These are phyloP conservation scores for Asterophora parasitica DNA, from an alignment of 768 basidiomycete genomes.

Conservation along the genomic window DNA sequence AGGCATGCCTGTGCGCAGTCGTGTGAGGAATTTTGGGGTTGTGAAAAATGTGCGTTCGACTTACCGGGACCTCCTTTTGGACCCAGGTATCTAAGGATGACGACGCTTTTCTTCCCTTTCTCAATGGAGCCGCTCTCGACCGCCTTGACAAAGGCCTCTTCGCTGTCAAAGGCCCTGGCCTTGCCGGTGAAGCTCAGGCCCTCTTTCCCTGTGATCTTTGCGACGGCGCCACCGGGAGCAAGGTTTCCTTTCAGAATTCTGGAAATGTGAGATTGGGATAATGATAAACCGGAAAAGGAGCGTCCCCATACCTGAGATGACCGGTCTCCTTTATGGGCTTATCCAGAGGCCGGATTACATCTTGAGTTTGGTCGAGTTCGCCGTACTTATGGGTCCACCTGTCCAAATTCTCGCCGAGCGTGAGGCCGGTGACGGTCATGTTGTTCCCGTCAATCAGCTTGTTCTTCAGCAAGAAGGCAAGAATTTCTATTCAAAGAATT, in stretches of 20 bases:
- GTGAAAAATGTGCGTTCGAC: slow-evolving; percentile 28
- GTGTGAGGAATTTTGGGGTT: slow-evolving; percentile 6
- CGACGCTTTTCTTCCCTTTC: slow-evolving; percentile 95
- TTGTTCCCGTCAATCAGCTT: slow-evolving; percentile 87
- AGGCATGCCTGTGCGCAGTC: slow-evolving; percentile 73
- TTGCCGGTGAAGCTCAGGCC: slow-evolving; percentile 86
- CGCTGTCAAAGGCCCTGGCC: slow-evolving; percentile 89
- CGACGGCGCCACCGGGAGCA: slow-evolving; percentile 92
- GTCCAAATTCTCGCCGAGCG: slow-evolving; percentile 90
- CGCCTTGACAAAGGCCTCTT: slow-evolving; percentile 82
- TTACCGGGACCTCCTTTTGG: slow-evolving; percentile 94
- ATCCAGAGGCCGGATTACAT: slow-evolving; percentile 82
- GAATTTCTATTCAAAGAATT: slow-evolving; percentile 52
- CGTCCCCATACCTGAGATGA: slow-evolving; percentile 67
- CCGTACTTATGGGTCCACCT: slow-evolving; percentile 81
- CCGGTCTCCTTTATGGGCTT: slow-evolving; percentile 88
- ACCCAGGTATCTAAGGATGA: slow-evolving; percentile 91
- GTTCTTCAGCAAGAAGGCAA: slow-evolving; percentile 81
- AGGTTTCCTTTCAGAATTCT: slow-evolving; percentile 91
- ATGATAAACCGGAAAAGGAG: slow-evolving; percentile 8
- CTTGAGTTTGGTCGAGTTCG: slow-evolving; percentile 67
- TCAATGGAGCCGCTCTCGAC: slow-evolving; percentile 87
- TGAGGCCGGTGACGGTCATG: slow-evolving; percentile 86
- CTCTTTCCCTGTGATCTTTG: slow-evolving; percentile 96
- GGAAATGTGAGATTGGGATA: slow-evolving; percentile 7